phyloP scores from a whole-genome alignment of 768 basidiomycete genomes.

The Boletus vermiculosoides region DNA sequence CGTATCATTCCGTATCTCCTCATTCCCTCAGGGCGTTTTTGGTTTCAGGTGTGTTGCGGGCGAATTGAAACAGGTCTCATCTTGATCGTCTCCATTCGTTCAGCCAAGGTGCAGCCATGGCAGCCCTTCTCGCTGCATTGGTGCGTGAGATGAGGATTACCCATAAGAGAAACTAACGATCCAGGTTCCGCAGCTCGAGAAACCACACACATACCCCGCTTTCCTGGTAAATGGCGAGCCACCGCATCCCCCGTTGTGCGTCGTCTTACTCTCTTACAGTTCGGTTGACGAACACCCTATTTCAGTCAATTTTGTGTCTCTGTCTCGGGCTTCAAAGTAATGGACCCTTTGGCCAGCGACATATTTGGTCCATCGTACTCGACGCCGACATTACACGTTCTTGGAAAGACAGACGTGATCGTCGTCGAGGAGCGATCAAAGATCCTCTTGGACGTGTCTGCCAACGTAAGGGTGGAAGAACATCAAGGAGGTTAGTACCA shows the following conservation, averaged over 20 bases:
- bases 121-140: slow-evolving; percentile 65
- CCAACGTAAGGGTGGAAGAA: slow-evolving; percentile 61
- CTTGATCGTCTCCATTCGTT: slow-evolving; percentile 6
- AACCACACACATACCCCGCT: slow-evolving; percentile 48
- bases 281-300: not conserved
- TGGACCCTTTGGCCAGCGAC: slow-evolving; percentile 43
- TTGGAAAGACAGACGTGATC: slow-evolving; percentile 76
- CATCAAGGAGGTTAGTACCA: slow-evolving; percentile 73
- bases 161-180: not conserved
- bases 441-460: slow-evolving; percentile 52
- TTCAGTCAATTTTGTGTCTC: slow-evolving; percentile 68
- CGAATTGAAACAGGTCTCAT: not conserved
- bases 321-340: slow-evolving; percentile 68
- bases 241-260: slow-evolving; percentile 76
- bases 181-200: slow-evolving; percentile 46
- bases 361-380: slow-evolving; percentile 52
- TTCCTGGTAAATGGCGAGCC: slow-evolving; percentile 64
- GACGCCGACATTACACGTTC: slow-evolving; percentile 76
- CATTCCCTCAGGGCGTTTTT: slow-evolving; percentile 58
- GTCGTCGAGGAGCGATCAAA: slow-evolving; percentile 69
- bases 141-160: slow-evolving; percentile 40
- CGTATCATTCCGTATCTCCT: not conserved
- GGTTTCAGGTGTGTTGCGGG: slow-evolving; percentile 62
- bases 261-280: not conserved
- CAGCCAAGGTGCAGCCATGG: slow-evolving; percentile 80